These are phyloP conservation scores for Mucor circinelloides DNA, from an alignment of 371 early-diverging fungal genomes.

Conservation along the genomic window DNA sequence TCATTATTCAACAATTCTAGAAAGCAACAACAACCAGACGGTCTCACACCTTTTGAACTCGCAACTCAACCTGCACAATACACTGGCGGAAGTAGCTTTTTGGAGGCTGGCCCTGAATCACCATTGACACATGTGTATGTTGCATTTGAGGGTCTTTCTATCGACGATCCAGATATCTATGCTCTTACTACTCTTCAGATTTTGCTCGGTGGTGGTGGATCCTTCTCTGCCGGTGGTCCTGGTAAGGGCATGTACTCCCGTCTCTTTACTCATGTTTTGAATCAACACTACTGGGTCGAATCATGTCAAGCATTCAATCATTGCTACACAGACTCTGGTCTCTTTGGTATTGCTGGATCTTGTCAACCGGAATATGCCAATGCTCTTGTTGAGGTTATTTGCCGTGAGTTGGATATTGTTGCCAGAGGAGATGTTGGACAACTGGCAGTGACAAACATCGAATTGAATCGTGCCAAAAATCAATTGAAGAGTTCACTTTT, in stretches of 20 bases:
- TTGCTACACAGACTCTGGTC: slow-evolving; percentile 87
- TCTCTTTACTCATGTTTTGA: slow-evolving; percentile 92
- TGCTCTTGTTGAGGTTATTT: slow-evolving; percentile 79
- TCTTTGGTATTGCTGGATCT: slow-evolving; percentile 94
- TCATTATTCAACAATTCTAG: slow-evolving; percentile 25
- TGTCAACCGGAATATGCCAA: slow-evolving; percentile 72
- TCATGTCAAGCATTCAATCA: slow-evolving; percentile 91
- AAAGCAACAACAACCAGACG: background rate
- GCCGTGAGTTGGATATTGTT: slow-evolving; percentile 79
- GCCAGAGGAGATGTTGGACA: slow-evolving; percentile 48
- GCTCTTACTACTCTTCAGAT: slow-evolving; percentile 89
- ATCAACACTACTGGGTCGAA: slow-evolving; percentile 93
- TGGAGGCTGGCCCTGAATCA: slow-evolving; percentile 66
- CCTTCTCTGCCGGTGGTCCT: slow-evolving; percentile 97
- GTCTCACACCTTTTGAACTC: slow-evolving; percentile 28
- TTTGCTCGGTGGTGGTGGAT: slow-evolving; percentile 94
- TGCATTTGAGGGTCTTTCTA: slow-evolving; percentile 84
- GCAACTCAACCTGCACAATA: slow-evolving; percentile 67
- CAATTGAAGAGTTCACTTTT: slow-evolving; percentile 90
- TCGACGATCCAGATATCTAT: slow-evolving; percentile 88
- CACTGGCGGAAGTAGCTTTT: slow-evolving; percentile 79
- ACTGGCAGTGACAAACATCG: slow-evolving; percentile 53
- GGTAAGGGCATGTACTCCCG: slow-evolving; percentile 99
- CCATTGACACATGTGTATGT: slow-evolving; percentile 86
- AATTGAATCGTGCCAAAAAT: slow-evolving; percentile 91